Base-by-base conservation (phyloP, 2,329 filamentous ascomycete species). In the Aspergillus caelatus region DNA sequence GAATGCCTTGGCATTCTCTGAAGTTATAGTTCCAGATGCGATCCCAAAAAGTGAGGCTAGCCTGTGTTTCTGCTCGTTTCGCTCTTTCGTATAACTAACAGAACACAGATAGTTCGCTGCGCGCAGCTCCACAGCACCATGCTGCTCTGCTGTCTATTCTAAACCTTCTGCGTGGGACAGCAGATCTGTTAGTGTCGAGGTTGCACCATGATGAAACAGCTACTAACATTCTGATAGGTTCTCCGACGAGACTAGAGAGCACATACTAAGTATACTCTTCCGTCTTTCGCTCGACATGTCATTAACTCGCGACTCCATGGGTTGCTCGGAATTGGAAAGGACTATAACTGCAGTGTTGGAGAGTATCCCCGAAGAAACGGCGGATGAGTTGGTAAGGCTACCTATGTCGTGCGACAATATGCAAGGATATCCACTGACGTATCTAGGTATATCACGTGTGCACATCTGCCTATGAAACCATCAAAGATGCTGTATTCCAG, bases 1-100 rank as follows among this genome's bases (percentile, higher is more conserved):
- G 2, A 78, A 81, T 39, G 82, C 84, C 45, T 76, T 85, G 19
- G 76, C 74, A 52, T 36, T 74, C 34, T 69, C 73, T 30, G 65
- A 74, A 8, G 46, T 65, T 21, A 65, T 79, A 46, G 39, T 69
- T 7, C 73, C 77, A 48, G 70, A 75, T 21, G 21, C 63, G 10
- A 53, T 67, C 19, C 59, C 62, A 30, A 65, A 68, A 56, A 62
- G 75, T 77, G 67, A 66, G 68, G 46, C 23, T 19, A 36, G 45
- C n/a, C 26, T 39, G 14, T 23, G 4, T 19, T 30, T 55, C 32
- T 14, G 36, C 16, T 36, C 39, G 26, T 32, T 23, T 36, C 9
- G 4, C 21, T 30, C 8, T 26, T 12, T 3, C 11, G 19, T 23
- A 55, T 64, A 61, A 58, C 32, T 43, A 12, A 60, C 23, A 3